Conservation (phyloP, 2,329 filamentous ascomycete genomes). For the Pseudogymnoascus destructans region DNA sequence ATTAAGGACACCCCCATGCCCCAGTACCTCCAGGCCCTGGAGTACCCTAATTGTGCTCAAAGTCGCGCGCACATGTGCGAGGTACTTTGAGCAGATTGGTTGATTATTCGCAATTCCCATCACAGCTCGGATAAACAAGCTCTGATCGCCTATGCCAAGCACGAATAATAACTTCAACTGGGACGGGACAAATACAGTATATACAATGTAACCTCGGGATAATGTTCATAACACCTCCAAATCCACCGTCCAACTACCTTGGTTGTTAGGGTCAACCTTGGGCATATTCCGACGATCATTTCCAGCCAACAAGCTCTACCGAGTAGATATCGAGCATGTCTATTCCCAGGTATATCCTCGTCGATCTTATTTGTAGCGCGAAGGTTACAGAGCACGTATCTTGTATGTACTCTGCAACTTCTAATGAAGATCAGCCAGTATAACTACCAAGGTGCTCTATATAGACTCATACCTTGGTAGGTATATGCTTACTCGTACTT, state of each 20-base stretch:
- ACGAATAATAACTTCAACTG: neutral
- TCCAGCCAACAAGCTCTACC: neutral
- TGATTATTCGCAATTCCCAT: slow-evolving; percentile 3
- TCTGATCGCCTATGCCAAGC: neutral
- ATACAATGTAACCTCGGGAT: neutral
- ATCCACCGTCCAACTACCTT: neutral
- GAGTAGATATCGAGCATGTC: neutral
- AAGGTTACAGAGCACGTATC: neutral
- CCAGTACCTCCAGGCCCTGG: neutral
- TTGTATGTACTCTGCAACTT: neutral
- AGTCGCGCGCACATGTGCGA: neutral
- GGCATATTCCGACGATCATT: neutral
- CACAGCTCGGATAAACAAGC: neutral
- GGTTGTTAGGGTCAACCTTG: neutral
- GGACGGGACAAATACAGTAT: neutral
- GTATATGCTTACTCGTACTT: slow-evolving; percentile 2
- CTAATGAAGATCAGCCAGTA: neutral
- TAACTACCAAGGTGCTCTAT: slow-evolving; percentile 1
- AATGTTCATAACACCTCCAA: neutral
- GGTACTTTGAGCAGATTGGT: slow-evolving; percentile 5
- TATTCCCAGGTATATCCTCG: neutral
- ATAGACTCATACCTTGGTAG: neutral
- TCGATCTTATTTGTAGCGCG: neutral
- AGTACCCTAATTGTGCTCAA: slow-evolving; percentile 6
- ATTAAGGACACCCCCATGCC: neutral